Evolutionary conservation across 495 filamentous ascomycete genomes (phyloP).

Genomic region (Penicillium simplicissimum): DNA sequence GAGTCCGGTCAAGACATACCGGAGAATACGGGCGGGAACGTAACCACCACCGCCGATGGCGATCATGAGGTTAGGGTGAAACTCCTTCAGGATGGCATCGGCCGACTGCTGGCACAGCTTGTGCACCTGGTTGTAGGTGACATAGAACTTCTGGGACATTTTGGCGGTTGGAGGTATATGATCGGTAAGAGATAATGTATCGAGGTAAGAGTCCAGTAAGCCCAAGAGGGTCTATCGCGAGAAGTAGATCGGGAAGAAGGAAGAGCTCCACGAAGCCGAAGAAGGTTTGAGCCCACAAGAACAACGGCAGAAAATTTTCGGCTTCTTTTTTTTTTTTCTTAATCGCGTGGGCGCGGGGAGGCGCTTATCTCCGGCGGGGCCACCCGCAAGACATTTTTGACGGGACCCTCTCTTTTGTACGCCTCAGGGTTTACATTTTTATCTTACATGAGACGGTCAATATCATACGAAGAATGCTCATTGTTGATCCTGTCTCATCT

Average conservation of each 20-base stretch:
- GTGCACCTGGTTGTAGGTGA: conserved; percentile 98
- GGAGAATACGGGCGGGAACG: conserved; percentile 93
- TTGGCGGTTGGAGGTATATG: conserved; percentile 30
- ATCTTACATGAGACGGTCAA: not conserved
- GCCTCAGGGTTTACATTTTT: not conserved
- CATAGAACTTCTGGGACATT: conserved; percentile 89
- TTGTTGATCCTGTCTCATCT: not conserved
- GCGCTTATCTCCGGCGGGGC: conserved; percentile 19
- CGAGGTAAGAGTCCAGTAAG: not conserved
- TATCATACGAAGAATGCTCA: not conserved
- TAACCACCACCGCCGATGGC: conserved; percentile 98
- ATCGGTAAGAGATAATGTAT: not conserved
- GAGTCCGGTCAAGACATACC: conserved; percentile 43
- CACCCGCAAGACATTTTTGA: not conserved
- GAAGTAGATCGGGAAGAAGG: not conserved
- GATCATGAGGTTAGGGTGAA: conserved; percentile 94
- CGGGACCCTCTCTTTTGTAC: not conserved
- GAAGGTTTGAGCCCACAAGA: conserved; percentile 13
- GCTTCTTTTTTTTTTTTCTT: conserved; percentile 8
- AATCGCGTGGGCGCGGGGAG: conserved; percentile 20
- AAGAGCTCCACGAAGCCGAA: not conserved
- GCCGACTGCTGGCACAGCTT: conserved; percentile 90
- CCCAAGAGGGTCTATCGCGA: not conserved
- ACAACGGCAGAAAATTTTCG: conserved; percentile 17
- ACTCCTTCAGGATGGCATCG: conserved; percentile 73